Conservation (phyloP, 176 grass and related monocot genomes). For the Guadua angustifolia region DNA sequence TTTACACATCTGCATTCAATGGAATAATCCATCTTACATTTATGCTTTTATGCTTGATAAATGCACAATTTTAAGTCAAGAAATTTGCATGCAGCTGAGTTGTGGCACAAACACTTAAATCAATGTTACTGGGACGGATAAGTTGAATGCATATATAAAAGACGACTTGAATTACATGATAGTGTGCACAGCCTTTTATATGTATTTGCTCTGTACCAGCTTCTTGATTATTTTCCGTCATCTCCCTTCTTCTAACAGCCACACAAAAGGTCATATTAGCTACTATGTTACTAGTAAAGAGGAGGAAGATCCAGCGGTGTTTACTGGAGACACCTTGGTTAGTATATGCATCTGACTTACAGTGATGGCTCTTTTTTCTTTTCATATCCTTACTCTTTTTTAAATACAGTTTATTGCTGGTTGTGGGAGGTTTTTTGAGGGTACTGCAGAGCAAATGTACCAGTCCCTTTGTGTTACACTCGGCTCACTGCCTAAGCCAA, state of each 20-base stretch:
- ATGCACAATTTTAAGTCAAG: not conserved
- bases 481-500: constrained; percentile 87
- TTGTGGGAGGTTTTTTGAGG: constrained; percentile 96
- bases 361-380: constrained; percentile 13
- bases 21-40: not conserved
- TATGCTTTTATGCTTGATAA: not conserved
- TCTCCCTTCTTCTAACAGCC: constrained; percentile 56
- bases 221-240: constrained; percentile 4
- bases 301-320: constrained; percentile 69
- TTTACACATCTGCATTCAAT: not conserved
- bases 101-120: not conserved
- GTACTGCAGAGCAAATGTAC: constrained; percentile 94
- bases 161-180: not conserved
- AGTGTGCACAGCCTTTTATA: not conserved
- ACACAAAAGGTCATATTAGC: constrained; percentile 94
- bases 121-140: not conserved
- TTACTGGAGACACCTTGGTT: constrained; percentile 98
- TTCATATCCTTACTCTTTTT: constrained; percentile 17
- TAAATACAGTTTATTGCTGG: constrained; percentile 83
- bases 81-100: not conserved
- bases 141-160: not conserved
- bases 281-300: constrained; percentile 81
- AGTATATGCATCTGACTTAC: constrained; percentile 42
- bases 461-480: constrained; percentile 88
- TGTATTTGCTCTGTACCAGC: constrained; percentile 10